Percentiles rank a stretch among this genome's conserved stretches.
phyloP scores from a whole-genome alignment of 2,329 filamentous ascomycete species.

The Xylariaceae sp. region DNA sequence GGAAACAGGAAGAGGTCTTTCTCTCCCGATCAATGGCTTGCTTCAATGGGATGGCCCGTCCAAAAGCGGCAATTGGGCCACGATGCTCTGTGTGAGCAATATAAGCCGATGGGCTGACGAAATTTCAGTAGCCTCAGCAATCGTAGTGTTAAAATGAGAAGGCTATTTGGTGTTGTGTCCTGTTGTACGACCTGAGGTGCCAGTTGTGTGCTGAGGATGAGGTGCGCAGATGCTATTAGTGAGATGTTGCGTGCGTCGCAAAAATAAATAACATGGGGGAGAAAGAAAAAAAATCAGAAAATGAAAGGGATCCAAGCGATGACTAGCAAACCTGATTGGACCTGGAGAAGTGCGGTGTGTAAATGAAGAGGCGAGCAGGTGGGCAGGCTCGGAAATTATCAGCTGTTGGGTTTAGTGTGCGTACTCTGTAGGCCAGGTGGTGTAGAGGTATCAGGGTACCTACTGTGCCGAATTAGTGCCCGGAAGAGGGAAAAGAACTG shows the following conservation, averaged over 20 bases:
- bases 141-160: too few relatives aligned
- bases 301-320: constrained; percentile 14
- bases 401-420: constrained; percentile 26
- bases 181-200: constrained; percentile 19
- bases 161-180: constrained; percentile 9
- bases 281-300: constrained; percentile 16
- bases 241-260: constrained; percentile 20
- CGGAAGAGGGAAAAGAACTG: too few relatives aligned
- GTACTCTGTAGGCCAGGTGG: constrained; percentile 17
- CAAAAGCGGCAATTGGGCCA: too few relatives aligned
- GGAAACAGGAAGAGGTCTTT: too few relatives aligned
- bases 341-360: constrained; percentile 31
- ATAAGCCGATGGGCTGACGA: too few relatives aligned
- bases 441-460: neutral
- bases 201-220: constrained; percentile 18
- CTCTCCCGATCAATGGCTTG: too few relatives aligned
- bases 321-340: constrained; percentile 20
- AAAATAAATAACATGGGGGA: neutral
- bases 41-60: too few relatives aligned
- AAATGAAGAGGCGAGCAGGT: constrained; percentile 20
- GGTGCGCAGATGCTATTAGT: constrained; percentile 14
- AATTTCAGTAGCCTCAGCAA: too few relatives aligned
- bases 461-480: too few relatives aligned
- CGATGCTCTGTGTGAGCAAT: too few relatives aligned
- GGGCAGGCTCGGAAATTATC: constrained; percentile 16